These are phyloP conservation scores for Globisporangium nunn DNA, from an alignment of 352 stramenopile species.

Conservation along the genomic window DNA sequence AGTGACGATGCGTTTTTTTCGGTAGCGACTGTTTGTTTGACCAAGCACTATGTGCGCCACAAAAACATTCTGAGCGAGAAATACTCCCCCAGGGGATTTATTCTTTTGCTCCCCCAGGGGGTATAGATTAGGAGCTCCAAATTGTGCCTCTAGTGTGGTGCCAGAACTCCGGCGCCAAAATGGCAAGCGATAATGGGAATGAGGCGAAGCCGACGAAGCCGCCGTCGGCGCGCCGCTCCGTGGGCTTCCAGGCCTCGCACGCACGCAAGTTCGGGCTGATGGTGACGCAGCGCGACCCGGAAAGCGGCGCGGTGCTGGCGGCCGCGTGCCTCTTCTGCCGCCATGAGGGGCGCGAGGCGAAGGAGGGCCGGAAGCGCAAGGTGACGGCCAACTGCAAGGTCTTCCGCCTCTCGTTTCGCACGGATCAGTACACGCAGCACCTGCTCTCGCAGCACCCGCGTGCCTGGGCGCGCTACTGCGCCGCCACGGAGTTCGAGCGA, in stretches of 20 bases:
- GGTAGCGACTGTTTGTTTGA: background rate
- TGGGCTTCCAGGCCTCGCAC: conserved; percentile 33
- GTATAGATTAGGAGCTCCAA: background rate
- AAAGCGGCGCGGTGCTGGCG: conserved; percentile 32
- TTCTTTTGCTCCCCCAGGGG: background rate
- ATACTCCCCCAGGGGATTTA: background rate
- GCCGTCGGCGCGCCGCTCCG: too few species aligned
- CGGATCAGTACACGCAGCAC: conserved; percentile 71
- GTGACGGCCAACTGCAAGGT: conserved; percentile 62
- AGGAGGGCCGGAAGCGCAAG: conserved; percentile 40
- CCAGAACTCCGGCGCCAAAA: too few species aligned
- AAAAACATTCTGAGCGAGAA: background rate
- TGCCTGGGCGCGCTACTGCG: conserved; percentile 42
- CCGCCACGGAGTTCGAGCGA: conserved; percentile 33
- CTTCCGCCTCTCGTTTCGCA: conserved; percentile 56
- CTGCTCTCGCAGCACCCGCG: conserved; percentile 42
- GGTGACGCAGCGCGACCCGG: conserved; percentile 36
- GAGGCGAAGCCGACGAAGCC: too few species aligned
- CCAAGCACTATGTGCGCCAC: background rate
- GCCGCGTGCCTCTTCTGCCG: conserved; percentile 62
- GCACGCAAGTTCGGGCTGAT: conserved; percentile 48
- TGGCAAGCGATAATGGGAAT: too few species aligned
- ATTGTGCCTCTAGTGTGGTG: too few species aligned
- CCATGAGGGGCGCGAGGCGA: conserved; percentile 53
- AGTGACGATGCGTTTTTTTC: background rate